These are phyloP conservation scores for Neurospora tetrasperma DNA, from an alignment of 495 filamentous ascomycete species.

Conservation along the genomic window DNA sequence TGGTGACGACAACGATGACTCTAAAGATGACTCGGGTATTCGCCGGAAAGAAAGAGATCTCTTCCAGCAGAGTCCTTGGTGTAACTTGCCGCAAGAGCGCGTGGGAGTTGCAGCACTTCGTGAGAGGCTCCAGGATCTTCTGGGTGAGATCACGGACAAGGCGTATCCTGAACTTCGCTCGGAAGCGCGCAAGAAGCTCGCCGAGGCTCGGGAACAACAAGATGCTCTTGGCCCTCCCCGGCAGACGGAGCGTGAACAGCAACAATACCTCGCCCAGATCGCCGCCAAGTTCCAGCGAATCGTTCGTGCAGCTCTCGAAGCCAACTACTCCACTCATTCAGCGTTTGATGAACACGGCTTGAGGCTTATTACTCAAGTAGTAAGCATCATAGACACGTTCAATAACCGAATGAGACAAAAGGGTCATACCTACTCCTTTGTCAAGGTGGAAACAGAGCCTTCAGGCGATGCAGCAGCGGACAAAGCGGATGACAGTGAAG, in stretches of 20 bases:
- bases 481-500: no score
- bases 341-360: slow-evolving; percentile 16
- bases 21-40: background rate
- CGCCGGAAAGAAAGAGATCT: slow-evolving; percentile 1
- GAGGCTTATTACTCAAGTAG: slow-evolving; percentile 31
- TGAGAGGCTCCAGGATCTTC: slow-evolving; percentile 29
- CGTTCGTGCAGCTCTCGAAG: slow-evolving; percentile 25
- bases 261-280: slow-evolving; percentile 30
- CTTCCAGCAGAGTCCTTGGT: slow-evolving; percentile 32
- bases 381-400: slow-evolving; percentile 22
- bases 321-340: slow-evolving; percentile 31
- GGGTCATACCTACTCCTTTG: background rate
- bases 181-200: slow-evolving; percentile 33
- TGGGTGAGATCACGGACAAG: slow-evolving; percentile 31
- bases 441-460: no score
- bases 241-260: slow-evolving; percentile 32
- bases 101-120: slow-evolving; percentile 42
- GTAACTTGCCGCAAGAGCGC: slow-evolving; percentile 28
- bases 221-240: slow-evolving; percentile 34
- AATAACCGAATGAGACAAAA: slow-evolving; percentile 1
- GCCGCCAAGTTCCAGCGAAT: slow-evolving; percentile 32
- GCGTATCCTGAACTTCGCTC: slow-evolving; percentile 39
- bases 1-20: slow-evolving; percentile 22
- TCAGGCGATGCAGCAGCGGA: no score
- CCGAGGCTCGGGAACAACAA: slow-evolving; percentile 20